A percentile compares a stretch with the other conserved stretches of the same genome.
Conservation (phyloP, 192 early-diverging fungal genomes). For the Backusella westeae region DNA sequence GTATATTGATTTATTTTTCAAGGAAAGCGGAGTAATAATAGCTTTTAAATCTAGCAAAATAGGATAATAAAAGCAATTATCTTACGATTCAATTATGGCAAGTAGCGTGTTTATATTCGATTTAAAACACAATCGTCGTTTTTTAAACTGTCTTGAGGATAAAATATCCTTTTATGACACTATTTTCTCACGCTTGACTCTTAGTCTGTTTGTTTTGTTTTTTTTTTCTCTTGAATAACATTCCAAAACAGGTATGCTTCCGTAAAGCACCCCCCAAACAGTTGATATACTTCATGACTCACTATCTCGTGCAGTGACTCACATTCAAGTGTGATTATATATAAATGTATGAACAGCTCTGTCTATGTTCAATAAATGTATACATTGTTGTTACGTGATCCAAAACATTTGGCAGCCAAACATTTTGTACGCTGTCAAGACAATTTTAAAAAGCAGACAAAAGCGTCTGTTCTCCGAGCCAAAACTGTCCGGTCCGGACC, state of each 20-base stretch:
- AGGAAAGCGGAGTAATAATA: too few relatives aligned
- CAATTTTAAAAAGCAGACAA: not conserved
- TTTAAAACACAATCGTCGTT: not conserved
- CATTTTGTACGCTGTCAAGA: not conserved
- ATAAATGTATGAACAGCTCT: too few relatives aligned
- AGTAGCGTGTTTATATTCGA: not conserved
- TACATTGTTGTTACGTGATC: too few relatives aligned
- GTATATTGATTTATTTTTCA: too few relatives aligned
- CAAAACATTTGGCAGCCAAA: too few relatives aligned
- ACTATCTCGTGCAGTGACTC: too few relatives aligned
- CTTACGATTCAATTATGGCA: not conserved
- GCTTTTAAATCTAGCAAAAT: not conserved
- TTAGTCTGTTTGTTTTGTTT: not conserved
- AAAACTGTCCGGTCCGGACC: not conserved
- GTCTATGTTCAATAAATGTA: too few relatives aligned
- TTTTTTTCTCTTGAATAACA: too few relatives aligned
- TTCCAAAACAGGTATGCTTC: too few relatives aligned
- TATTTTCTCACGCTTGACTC: not conserved
- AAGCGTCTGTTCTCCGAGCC: not conserved
- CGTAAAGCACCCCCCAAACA: too few relatives aligned
- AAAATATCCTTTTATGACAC: conserved; percentile 5
- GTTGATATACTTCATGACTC: too few relatives aligned
- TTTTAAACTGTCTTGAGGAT: not conserved
- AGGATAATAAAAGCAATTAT: not conserved
- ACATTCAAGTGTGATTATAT: too few relatives aligned